Conservation (phyloP, 140 eudicot species). For the Ambrosia hybrid region DNA sequence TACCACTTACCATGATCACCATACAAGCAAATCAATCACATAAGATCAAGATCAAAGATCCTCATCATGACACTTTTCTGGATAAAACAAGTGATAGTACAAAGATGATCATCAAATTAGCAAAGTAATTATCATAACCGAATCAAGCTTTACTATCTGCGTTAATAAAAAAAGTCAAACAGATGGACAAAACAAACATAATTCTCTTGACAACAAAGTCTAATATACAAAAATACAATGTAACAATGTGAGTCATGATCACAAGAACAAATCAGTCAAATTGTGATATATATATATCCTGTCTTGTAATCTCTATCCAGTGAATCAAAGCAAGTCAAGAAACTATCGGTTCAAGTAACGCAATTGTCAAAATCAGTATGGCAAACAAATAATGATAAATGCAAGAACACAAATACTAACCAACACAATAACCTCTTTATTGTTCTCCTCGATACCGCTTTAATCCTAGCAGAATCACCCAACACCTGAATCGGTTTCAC, state of each 20-base stretch:
- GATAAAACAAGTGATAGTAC: background rate
- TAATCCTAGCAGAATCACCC: conserved; percentile 9
- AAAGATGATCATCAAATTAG: background rate
- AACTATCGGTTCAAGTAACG: background rate
- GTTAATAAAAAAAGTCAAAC: background rate
- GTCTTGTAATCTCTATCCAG: background rate
- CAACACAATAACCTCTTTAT: conserved; percentile 35
- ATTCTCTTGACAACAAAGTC: background rate
- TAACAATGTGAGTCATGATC: background rate
- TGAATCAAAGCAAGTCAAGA: background rate
- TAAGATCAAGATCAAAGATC: background rate
- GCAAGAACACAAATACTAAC: conserved; percentile 38
- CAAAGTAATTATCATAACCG: background rate
- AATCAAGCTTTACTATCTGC: background rate
- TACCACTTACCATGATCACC: background rate
- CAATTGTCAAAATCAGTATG: too few relatives aligned
- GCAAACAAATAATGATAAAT: background rate
- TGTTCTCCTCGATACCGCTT: conserved; percentile 18
- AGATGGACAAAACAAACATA: conserved; percentile 11
- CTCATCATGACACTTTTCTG: background rate
- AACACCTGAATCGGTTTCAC: conserved; percentile 21
- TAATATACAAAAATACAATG: background rate
- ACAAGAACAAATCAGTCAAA: background rate
- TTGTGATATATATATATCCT: background rate
- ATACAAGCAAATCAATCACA: background rate